Percentiles rank a stretch among this genome's conserved stretches.
Evolutionary conservation across 2,329 filamentous ascomycete species (phyloP).

Genomic region (Tolypocladium endophyticum): DNA sequence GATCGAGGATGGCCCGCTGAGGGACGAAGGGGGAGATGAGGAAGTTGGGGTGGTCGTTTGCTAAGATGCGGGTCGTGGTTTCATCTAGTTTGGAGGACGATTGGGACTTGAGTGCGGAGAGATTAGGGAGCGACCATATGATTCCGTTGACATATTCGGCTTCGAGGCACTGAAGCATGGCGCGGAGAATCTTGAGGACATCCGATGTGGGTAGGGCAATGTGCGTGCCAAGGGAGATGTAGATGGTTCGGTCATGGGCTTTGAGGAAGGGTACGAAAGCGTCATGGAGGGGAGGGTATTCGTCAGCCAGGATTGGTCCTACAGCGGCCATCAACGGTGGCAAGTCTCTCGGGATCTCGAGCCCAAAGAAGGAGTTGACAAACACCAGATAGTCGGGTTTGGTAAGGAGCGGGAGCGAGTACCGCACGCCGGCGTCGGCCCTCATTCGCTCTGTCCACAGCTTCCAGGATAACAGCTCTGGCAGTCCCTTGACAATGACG

Average conservation of each 20-base stretch:
- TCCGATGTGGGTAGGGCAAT: conserved; percentile 7
- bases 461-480: conserved; percentile 16
- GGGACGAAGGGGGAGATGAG: conserved; percentile 25
- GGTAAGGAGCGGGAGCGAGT: conserved; percentile 13
- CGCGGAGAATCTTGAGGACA: neutral
- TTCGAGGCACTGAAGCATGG: neutral
- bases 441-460: conserved; percentile 23
- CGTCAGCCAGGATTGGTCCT: conserved; percentile 27
- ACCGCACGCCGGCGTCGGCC: conserved; percentile 18
- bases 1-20: conserved; percentile 27
- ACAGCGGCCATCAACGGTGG: conserved; percentile 26
- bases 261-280: conserved; percentile 17
- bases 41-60: conserved; percentile 12
- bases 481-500: conserved; percentile 14
- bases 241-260: conserved; percentile 21
- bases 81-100: neutral
- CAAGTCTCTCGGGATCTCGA: conserved; percentile 30
- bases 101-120: neutral
- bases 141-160: neutral
- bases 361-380: conserved; percentile 32
- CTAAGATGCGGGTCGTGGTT: neutral
- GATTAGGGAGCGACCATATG: neutral
- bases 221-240: conserved; percentile 31
- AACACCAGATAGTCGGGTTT: conserved; percentile 31
- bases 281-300: conserved; percentile 19